Conservation (phyloP, 116 monocot species). For the Papilionanthe hybrid region DNA sequence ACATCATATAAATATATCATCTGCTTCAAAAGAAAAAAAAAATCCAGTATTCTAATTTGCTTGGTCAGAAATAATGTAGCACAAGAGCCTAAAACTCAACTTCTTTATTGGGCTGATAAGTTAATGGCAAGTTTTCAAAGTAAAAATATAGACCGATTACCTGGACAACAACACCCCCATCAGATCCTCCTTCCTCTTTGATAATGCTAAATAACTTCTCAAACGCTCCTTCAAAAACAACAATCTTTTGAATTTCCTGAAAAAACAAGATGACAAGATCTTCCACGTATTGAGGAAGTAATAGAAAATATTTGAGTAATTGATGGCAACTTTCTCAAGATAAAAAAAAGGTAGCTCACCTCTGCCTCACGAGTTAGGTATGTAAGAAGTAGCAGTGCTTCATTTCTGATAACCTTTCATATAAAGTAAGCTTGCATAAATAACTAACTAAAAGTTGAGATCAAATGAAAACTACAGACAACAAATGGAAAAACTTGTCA, state of each 20-base stretch:
- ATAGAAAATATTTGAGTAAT: not conserved
- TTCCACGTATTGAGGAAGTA: not conserved
- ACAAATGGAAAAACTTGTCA: not conserved
- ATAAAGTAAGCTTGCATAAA: not conserved
- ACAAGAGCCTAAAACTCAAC: not conserved
- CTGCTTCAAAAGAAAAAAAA: not conserved
- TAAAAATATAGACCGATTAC: conserved; percentile 29
- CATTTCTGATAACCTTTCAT: conserved; percentile 83
- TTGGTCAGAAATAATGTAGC: conserved; percentile 4
- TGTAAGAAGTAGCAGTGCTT: conserved; percentile 81
- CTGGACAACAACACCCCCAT: conserved; percentile 99
- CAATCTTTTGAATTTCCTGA: conserved; percentile 99
- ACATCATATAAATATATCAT: not conserved
- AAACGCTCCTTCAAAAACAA: conserved; percentile 97
- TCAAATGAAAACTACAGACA: not conserved
- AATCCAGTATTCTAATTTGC: not conserved
- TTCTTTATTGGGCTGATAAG: not conserved
- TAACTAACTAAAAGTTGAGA: too few species aligned
- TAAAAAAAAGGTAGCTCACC: conserved; percentile 16
- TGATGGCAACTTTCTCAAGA: conserved; percentile 4
- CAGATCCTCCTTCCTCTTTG: conserved; percentile 94
- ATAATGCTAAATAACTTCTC: conserved; percentile 99
- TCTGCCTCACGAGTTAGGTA: conserved; percentile 88
- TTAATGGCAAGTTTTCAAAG: not conserved
- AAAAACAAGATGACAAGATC: conserved; percentile 5